Conservation (phyloP, 768 basidiomycete species). For the Trichaptum fuscoviolaceum region DNA sequence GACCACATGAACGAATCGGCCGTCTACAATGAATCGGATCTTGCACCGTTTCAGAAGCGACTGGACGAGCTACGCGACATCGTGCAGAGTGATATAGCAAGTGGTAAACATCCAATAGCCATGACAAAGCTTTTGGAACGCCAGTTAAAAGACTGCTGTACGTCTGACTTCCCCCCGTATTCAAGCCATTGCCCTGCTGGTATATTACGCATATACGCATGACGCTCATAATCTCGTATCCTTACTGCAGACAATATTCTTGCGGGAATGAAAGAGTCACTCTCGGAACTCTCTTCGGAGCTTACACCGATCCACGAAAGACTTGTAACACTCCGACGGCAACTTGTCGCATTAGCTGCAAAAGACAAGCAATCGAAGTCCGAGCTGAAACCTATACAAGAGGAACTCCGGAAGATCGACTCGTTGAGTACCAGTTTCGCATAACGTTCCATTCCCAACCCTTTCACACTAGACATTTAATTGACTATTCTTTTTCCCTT, state of each 20-base stretch:
- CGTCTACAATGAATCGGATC: constrained; percentile 88
- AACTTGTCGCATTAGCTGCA: constrained; percentile 82
- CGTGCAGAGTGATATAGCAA: constrained; percentile 75
- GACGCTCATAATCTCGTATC: background rate
- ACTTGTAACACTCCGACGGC: constrained; percentile 81
- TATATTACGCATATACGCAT: background rate
- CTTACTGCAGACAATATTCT: constrained; percentile 62
- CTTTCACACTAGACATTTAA: constrained; percentile 2
- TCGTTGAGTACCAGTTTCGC: constrained; percentile 64
- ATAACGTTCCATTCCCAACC: constrained; percentile 10
- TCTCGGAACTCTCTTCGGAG: constrained; percentile 85
- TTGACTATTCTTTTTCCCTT: background rate
- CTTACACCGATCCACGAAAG: constrained; percentile 88
- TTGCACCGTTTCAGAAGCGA: constrained; percentile 81
- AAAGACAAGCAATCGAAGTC: constrained; percentile 81
- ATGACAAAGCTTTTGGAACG: constrained; percentile 86
- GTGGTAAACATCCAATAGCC: constrained; percentile 77
- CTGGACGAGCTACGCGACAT: constrained; percentile 80
- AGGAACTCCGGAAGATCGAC: constrained; percentile 94
- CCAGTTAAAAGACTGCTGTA: constrained; percentile 90
- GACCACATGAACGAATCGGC: constrained; percentile 95
- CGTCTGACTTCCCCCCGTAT: constrained; percentile 25
- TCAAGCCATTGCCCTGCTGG: constrained; percentile 8
- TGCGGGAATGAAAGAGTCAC: constrained; percentile 70
- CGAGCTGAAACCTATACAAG: constrained; percentile 84